Percentiles rank a stretch among this genome's conserved stretches.
Conservation (phyloP, 2,329 filamentous ascomycete genomes). For the Cladosporium sp. region DNA sequence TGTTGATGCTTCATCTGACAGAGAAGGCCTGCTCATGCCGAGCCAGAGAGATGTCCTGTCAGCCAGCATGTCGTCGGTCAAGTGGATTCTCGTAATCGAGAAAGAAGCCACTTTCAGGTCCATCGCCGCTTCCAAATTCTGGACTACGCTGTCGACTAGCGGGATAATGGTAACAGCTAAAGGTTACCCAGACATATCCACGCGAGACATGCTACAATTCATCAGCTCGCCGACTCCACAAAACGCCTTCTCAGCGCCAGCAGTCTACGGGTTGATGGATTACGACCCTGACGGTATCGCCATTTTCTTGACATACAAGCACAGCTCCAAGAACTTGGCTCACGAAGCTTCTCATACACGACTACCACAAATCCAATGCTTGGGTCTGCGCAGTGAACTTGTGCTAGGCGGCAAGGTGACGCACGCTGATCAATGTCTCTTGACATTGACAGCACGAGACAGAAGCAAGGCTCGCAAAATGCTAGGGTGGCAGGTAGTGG, state of each 20-base stretch:
- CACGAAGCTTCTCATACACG: constrained; percentile 54
- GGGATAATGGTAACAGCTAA: constrained; percentile 73
- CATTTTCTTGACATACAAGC: constrained; percentile 70
- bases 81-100: constrained; percentile 71
- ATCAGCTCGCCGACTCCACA: constrained; percentile 47
- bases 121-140: constrained; percentile 55
- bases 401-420: constrained; percentile 19
- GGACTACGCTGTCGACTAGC: constrained; percentile 46
- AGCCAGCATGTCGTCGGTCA: constrained; percentile 47
- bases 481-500: constrained; percentile 33
- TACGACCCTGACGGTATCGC: constrained; percentile 72
- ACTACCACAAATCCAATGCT: constrained; percentile 56
- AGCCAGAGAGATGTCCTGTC: constrained; percentile 45
- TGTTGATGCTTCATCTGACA: constrained; percentile 37
- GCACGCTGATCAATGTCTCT: constrained; percentile 38
- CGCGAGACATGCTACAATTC: constrained; percentile 59
- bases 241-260: constrained; percentile 39
- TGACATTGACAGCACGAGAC: constrained; percentile 54
- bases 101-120: constrained; percentile 81
- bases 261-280: constrained; percentile 64
- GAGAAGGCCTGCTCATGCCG: constrained; percentile 60
- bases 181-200: constrained; percentile 74
- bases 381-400: constrained; percentile 53
- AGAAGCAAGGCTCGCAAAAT: constrained; percentile 54
- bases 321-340: constrained; percentile 59